These are phyloP conservation scores for Cryptococcus wingfieldii DNA, from an alignment of 1,284 basidiomycete species.

Conservation along the genomic window DNA sequence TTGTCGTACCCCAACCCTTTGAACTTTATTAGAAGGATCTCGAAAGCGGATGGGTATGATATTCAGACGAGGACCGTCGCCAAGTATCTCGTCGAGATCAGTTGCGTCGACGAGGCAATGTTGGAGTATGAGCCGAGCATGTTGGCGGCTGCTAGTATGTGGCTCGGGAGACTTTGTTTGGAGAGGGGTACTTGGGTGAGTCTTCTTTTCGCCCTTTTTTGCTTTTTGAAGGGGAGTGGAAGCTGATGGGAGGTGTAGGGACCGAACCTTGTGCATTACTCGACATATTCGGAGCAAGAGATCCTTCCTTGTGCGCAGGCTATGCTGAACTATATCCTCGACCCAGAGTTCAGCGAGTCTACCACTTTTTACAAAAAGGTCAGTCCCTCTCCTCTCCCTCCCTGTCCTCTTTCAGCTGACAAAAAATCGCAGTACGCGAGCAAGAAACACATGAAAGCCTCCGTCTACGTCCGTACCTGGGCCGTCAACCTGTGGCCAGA, in stretches of 20 bases:
- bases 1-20: slow-evolving; percentile 89
- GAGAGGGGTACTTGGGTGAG: slow-evolving; percentile 81
- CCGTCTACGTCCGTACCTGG: slow-evolving; percentile 53
- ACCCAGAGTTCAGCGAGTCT: slow-evolving; percentile 58
- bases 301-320: slow-evolving; percentile 82
- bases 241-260: slow-evolving; percentile 54
- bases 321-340: slow-evolving; percentile 88
- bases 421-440: slow-evolving; percentile 57
- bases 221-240: neutral
- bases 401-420: neutral
- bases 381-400: neutral
- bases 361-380: slow-evolving; percentile 63
- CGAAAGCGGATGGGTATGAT: slow-evolving; percentile 95
- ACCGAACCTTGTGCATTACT: slow-evolving; percentile 85
- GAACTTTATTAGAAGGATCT: slow-evolving; percentile 83
- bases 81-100: slow-evolving; percentile 91
- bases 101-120: slow-evolving; percentile 79
- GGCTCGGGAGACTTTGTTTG: slow-evolving; percentile 82
- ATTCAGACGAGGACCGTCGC: slow-evolving; percentile 84
- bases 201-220: slow-evolving; percentile 8
- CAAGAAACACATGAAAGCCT: slow-evolving; percentile 79
- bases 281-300: slow-evolving; percentile 78
- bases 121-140: slow-evolving; percentile 76
- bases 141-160: slow-evolving; percentile 82
- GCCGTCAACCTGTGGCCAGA: slow-evolving; percentile 42